Conservation (phyloP, 805 yeast species). For the Ogataea degrootiae region DNA sequence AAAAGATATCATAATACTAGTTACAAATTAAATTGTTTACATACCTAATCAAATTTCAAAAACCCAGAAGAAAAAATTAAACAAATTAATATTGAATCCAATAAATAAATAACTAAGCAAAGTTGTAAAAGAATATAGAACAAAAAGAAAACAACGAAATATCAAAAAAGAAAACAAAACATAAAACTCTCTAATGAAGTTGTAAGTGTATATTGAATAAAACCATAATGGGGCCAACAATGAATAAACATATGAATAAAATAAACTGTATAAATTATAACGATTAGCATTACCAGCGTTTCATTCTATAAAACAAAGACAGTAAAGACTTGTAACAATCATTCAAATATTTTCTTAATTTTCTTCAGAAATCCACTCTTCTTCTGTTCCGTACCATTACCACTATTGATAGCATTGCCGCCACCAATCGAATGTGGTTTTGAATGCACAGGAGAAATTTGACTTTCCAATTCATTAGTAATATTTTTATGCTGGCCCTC, state of each 20-base stretch:
- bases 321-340: conserved; percentile 15
- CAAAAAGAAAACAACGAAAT: background rate
- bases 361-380: conserved; percentile 13
- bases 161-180: background rate
- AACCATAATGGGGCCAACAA: no score
- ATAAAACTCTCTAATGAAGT: background rate
- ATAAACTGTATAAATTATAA: background rate
- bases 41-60: background rate
- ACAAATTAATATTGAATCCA: no score
- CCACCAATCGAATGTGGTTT: background rate
- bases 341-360: conserved; percentile 15
- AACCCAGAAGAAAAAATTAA: background rate
- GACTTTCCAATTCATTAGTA: conserved; percentile 41
- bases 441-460: conserved; percentile 31
- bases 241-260: background rate
- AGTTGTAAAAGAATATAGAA: background rate
- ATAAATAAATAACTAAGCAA: background rate
- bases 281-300: no score
- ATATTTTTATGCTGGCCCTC: conserved; percentile 16
- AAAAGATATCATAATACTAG: no score
- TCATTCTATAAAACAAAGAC: conserved; percentile 7
- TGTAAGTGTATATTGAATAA: no score
- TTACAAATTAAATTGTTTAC: no score
- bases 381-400: conserved; percentile 1
- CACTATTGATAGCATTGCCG: background rate